phyloP scores from a whole-genome alignment of 495 filamentous ascomycete genomes.

The Mycothermus thermophilus region DNA sequence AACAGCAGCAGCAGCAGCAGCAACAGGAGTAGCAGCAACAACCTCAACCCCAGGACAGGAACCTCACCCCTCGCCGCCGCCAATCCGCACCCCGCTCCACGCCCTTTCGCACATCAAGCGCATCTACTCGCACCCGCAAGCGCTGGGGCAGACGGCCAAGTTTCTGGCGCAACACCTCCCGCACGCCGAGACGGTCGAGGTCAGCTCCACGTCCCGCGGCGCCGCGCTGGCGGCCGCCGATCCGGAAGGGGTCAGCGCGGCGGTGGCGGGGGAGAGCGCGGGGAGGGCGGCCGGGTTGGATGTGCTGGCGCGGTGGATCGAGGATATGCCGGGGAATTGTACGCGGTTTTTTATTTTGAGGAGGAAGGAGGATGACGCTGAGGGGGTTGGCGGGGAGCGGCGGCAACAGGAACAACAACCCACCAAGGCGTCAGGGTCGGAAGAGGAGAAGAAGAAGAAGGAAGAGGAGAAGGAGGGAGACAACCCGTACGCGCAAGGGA shows the following conservation, averaged over 20 bases:
- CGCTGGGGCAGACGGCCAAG: conserved; percentile 79
- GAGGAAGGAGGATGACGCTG: conserved; percentile 17
- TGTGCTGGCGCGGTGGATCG: conserved; percentile 58
- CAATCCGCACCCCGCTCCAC: conserved; percentile 19
- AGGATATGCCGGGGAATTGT: conserved; percentile 72
- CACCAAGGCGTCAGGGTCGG: no score
- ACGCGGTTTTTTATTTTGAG: conserved; percentile 76
- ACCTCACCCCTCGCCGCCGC: not conserved
- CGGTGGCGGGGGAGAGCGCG: conserved; percentile 62
- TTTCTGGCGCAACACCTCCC: conserved; percentile 56
- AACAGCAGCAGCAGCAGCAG: no score
- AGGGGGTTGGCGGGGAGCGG: not conserved
- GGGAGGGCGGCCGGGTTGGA: conserved; percentile 52
- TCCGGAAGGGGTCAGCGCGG: conserved; percentile 45
- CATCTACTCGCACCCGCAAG: conserved; percentile 87
- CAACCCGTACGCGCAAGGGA: conserved; percentile 1
- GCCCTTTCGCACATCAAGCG: conserved; percentile 36
- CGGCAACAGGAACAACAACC: conserved; percentile 1
- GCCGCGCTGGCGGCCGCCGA: conserved; percentile 60
- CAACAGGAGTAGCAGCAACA: no score
- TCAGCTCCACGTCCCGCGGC: conserved; percentile 71
- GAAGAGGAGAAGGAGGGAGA: conserved; percentile 4
- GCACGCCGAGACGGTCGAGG: conserved; percentile 63
- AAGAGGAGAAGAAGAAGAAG: conserved; percentile 1
- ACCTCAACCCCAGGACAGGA: no score